phyloP scores from a whole-genome alignment of 371 early-diverging fungal species.

The Catenaria anguillulae region DNA sequence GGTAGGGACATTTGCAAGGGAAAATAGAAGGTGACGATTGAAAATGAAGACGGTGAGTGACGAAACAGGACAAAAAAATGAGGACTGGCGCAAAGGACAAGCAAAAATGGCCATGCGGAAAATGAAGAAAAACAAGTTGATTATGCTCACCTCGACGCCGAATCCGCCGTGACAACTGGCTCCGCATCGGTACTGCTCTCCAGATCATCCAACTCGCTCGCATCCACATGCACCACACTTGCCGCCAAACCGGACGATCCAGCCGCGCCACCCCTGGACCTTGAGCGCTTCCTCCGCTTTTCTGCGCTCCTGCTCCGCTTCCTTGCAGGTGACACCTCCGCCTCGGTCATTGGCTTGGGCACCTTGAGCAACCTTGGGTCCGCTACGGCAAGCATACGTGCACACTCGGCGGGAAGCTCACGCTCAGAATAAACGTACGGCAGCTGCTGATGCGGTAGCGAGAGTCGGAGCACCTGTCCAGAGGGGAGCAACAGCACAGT shows the following conservation, averaged over 20 bases:
- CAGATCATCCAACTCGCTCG: neutral
- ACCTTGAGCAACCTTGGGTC: neutral
- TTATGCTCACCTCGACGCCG: too few relatives aligned
- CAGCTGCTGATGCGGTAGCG: constrained; percentile 22
- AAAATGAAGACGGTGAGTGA: too few relatives aligned
- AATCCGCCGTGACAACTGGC: too few relatives aligned
- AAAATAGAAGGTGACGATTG: too few relatives aligned
- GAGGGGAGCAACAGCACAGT: constrained; percentile 64
- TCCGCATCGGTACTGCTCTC: too few relatives aligned
- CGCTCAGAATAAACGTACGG: constrained; percentile 61
- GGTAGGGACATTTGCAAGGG: too few relatives aligned
- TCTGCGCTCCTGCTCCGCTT: neutral
- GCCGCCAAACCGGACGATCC: too few relatives aligned
- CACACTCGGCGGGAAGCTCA: constrained; percentile 33
- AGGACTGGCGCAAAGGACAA: too few relatives aligned
- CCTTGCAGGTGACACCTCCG: neutral
- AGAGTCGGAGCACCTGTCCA: constrained; percentile 56
- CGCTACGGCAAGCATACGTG: constrained; percentile 11
- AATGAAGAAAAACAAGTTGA: too few relatives aligned
- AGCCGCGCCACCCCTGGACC: neutral
- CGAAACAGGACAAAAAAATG: too few relatives aligned
- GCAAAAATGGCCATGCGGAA: too few relatives aligned
- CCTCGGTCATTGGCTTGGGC: neutral
- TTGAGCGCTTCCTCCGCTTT: neutral
- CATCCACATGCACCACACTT: neutral